Conservation (phyloP, 352 stramenopile species). For the Phytopythium mirpurense region DNA sequence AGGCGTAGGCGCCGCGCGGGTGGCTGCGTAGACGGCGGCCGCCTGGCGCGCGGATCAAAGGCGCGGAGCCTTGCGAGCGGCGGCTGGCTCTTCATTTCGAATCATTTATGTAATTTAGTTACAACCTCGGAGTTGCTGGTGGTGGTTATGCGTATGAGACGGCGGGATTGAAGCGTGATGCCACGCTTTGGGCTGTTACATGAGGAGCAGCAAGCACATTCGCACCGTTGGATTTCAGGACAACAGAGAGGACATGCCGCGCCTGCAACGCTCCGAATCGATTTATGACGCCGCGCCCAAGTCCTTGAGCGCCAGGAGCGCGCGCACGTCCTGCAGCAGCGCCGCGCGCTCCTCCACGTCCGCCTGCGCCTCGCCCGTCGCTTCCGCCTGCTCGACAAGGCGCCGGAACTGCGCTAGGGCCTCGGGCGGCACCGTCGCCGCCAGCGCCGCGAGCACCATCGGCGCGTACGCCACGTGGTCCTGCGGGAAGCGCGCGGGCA, state of each 20-base stretch:
- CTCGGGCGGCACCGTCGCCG: constrained; percentile 26
- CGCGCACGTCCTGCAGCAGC: constrained; percentile 17
- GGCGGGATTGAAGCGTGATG: too few relatives aligned
- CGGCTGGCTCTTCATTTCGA: too few relatives aligned
- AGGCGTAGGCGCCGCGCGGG: neutral
- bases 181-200: too few relatives aligned
- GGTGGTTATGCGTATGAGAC: too few relatives aligned
- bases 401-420: constrained; percentile 21
- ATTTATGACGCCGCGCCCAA: constrained; percentile 17
- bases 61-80: too few relatives aligned
- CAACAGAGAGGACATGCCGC: too few relatives aligned
- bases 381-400: constrained; percentile 18
- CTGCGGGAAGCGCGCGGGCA: constrained; percentile 42
- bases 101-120: constrained; percentile 7
- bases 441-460: constrained; percentile 43
- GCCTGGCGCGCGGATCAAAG: too few relatives aligned
- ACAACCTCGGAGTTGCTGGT: too few relatives aligned
- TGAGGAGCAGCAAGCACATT: too few relatives aligned
- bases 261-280: too few relatives aligned
- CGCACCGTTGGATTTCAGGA: too few relatives aligned
- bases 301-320: constrained; percentile 38
- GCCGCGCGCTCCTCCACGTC: constrained; percentile 12
- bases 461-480: constrained; percentile 23
- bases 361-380: constrained; percentile 5
- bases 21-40: neutral